phyloP scores from a whole-genome alignment of 345 rosid genomes.

The Eucalyptus cladocalyx region DNA sequence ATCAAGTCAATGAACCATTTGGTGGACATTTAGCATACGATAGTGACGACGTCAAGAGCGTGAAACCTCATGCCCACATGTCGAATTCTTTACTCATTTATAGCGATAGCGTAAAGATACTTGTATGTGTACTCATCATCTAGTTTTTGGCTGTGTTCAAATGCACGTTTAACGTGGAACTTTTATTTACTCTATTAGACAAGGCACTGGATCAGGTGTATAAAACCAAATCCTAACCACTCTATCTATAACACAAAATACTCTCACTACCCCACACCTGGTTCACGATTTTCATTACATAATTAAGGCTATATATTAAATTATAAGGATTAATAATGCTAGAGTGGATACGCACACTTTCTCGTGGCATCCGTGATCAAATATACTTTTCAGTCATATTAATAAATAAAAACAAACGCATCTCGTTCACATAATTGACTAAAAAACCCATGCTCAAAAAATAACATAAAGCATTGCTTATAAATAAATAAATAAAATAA shows the following conservation, averaged over 20 bases:
- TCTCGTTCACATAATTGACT: accelerated
- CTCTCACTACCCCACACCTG: background rate
- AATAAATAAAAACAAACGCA: background rate
- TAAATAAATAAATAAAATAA: too few species aligned
- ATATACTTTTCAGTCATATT: background rate
- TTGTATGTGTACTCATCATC: background rate
- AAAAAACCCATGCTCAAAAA: too few species aligned
- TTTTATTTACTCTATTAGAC: background rate
- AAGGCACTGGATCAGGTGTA: background rate
- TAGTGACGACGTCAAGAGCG: background rate
- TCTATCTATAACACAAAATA: background rate
- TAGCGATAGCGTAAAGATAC: background rate
- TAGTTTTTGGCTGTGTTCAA: background rate
- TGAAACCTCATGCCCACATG: background rate
- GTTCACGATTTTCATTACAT: too few species aligned
- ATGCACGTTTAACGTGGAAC: background rate
- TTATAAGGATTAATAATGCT: background rate
- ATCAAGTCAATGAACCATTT: background rate
- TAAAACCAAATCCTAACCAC: background rate
- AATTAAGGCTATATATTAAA: too few species aligned
- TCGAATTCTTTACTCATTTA: background rate
- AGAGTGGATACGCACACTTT: background rate
- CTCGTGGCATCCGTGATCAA: background rate
- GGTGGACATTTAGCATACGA: background rate
- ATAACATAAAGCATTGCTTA: too few species aligned